phyloP scores from a whole-genome alignment of 176 grass and related monocot species.

The Otatea glauca region DNA sequence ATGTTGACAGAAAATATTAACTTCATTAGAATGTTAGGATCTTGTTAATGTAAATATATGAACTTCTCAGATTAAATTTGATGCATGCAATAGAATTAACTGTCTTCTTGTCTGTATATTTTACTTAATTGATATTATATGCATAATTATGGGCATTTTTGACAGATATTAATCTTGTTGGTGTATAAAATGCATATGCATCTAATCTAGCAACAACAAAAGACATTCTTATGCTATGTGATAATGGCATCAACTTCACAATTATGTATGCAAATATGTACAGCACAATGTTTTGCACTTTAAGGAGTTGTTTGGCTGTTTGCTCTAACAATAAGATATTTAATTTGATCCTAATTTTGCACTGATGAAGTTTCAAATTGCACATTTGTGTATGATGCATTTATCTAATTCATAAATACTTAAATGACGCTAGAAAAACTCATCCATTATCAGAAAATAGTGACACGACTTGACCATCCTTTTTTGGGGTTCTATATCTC shows the following conservation, averaged over 20 bases:
- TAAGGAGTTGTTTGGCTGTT: background rate
- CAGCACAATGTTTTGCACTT: background rate
- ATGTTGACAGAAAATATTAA: conserved; percentile 17
- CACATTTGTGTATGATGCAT: background rate
- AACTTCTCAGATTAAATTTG: conserved; percentile 33
- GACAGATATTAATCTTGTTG: background rate
- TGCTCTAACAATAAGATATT: background rate
- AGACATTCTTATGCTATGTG: background rate
- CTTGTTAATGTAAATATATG: background rate
- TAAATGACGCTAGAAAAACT: background rate
- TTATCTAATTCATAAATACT: conserved; percentile 2
- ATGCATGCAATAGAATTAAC: conserved; percentile 16
- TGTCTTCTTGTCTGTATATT: background rate
- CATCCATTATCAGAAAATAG: background rate
- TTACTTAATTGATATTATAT: background rate
- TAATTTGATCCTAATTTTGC: background rate
- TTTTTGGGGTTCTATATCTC: no score
- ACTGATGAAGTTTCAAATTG: background rate
- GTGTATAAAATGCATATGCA: background rate
- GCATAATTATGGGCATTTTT: background rate
- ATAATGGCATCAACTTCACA: background rate
- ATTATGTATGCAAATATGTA: background rate
- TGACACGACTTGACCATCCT: background rate
- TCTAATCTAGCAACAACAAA: background rate
- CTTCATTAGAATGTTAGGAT: background rate